A percentile compares a stretch with the other conserved stretches of the same genome.
Evolutionary conservation across 2,329 filamentous ascomycete genomes (phyloP).

Genomic region (Fusarium redolens): DNA sequence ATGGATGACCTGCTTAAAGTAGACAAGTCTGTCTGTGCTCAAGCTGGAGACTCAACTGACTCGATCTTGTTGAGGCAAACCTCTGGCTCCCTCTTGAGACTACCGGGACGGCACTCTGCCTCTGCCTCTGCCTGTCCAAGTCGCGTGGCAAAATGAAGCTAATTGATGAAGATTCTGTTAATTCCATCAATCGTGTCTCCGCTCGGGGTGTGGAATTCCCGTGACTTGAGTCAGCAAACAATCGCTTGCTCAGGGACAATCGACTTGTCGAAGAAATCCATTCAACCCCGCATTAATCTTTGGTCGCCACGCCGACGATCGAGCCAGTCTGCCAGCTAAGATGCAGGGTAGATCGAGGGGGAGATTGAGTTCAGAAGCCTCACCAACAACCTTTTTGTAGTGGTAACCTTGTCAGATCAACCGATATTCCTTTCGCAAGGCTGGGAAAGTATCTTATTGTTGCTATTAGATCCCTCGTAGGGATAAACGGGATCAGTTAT

Average conservation of each 20-base stretch:
- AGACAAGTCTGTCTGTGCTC: background rate
- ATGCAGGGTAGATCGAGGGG: background rate
- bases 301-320: background rate
- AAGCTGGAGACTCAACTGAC: background rate
- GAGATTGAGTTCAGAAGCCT: background rate
- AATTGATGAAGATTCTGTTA: background rate
- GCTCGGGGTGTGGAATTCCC: background rate
- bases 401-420: background rate
- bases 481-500: rapidly evolving
- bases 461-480: rapidly evolving
- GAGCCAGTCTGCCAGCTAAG: too few species aligned
- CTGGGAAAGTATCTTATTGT: rapidly evolving
- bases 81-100: background rate
- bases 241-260: background rate
- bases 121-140: background rate
- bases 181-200: too few species aligned
- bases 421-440: rapidly evolving
- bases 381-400: background rate
- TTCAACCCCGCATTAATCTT: background rate
- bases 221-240: background rate
- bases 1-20: background rate
- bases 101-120: background rate
- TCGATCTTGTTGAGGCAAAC: background rate
- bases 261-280: background rate
- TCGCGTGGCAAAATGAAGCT: background rate